Evolutionary conservation across 306 rosid genomes (phyloP), one percentile per base, ranked within the genome.

Genomic region (Glycine latifolia): DNA sequence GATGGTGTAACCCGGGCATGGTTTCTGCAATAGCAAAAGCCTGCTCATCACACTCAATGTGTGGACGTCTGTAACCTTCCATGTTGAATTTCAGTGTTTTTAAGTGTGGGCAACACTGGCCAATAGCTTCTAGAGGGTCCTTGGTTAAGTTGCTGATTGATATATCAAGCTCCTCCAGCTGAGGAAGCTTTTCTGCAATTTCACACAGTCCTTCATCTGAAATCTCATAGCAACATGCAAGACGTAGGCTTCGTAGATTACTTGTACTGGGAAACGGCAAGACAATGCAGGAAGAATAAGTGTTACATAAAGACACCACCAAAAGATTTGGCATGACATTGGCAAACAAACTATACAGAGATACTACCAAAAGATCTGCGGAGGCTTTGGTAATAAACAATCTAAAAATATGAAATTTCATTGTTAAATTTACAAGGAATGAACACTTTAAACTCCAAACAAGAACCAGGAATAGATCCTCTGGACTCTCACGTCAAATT

Each of bases 141-240:
- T 43, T 69, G 58, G 87, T 67, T 20, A 88, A 44, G 20, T n/a
- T 20, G 75, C 89, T 72, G 46, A 75, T 48, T 10, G 89, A 81
- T 59, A 90, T 73, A 3, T 90, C 90, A 48, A 94, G 92, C 41
- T 91, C 90, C 87, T 91, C 98, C 82, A 94, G 47, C 75, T 65
- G 52, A 13, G 94, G 78, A 81, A 91, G 85, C 71, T 82, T 90
- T 12, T 75, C 37, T 63, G 87, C 84, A 56, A 77, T 87, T 56
- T 75, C 90, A 66, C 37, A 59, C 79, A 94, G 55, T 48, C 90
- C 93, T 78, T 73, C 85, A 48, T 83, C 87, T 9, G 93, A 76
- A 56, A 90, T 43, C 50, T 11, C 13, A 53, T 67, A 46, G 84
- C 94, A 91, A 75, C 15, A 69, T 59, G 49, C 83, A 41, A 93